Base-by-base conservation (phyloP, 306 rosid genomes). In the Prosopis cineraria region DNA sequence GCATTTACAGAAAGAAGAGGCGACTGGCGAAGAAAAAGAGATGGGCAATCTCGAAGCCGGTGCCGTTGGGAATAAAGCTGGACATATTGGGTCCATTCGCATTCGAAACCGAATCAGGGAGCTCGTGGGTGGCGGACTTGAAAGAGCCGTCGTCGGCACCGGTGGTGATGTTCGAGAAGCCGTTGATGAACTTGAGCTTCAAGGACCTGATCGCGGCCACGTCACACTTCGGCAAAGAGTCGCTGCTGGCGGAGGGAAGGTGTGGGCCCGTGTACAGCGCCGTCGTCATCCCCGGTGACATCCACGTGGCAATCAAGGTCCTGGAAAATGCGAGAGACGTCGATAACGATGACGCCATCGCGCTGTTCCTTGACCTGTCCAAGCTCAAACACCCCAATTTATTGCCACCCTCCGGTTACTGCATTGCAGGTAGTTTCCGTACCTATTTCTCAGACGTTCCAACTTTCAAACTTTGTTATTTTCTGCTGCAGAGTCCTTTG, bases 241-340 rank as follows among this genome's bases (percentile, higher is more conserved):
- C 98, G n/a, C 91, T 86, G 50, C 93, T 95, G 0, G 93, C 96
- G 0, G 93, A 95, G 53, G 98, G 98, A 0, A 85, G 98, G 77
- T 93, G 98, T 79, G 99, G 98, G 69, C 99, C 99, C 17, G 98
- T 93, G 1, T 95, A 95, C 81, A 83, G 91, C 10, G 97, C 98
- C 24, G 93, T 95, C 1, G 78, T 95, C 1, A 74, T 95, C 0
- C 91, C 96, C 0, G 98, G 99, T 0, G 99, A 95, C 7, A 79
- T 95, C 83, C 96, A 93, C 96, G 93, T 95, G 93, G 98, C 93
- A 10, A 95, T 95, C 83, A 95, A 95, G 58, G 96, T 95, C 6
- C 69, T 95, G 47, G 98, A 95, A 24, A 88, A 81, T 48, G 98
- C 91, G 8, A 90, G 94, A 58, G 88, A 79, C 73, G 84, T 93